Base-by-base conservation (phyloP, 495 filamentous ascomycete species). In the Penicillium maclennaniae region DNA sequence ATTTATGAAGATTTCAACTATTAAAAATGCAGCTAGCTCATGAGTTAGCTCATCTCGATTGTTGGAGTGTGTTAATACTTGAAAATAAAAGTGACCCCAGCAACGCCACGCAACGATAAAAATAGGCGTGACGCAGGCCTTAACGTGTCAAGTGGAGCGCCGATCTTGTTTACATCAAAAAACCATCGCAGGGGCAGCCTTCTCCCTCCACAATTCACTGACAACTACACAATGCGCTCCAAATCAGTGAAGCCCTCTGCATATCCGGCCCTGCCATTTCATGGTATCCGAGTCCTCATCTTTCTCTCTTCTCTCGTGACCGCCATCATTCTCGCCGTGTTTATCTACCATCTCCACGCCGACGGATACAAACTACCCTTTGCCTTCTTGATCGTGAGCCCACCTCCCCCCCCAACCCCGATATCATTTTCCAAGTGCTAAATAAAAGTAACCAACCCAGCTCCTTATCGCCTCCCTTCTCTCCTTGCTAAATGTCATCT, bases 351-450 rank as follows among this genome's bases (percentile, higher is more conserved):
- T 54, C 76, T 88, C 27, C 73, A 75, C 43, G 55, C 68, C 34
- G 79, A 80, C 51, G 67, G 74, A 31, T 81, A 74, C 60, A 70
- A 71, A 45, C 67, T 84, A 5, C 85, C 84, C 12, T 87, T 80
- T 75, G 83, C 84, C 21, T 87, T 87, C 58, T 69, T 87, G 17
- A 65, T 86, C 46, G 83, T 87, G 75, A 52, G 78, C 16, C 28
- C 31, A 19, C 1, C 53, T n/a, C n/a, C 37, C 40, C 27, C 20
- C 31, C 14, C 27, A 49, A 37, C 19, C 41, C 38, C 31, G n/a
- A 20, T 25, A 21, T 23, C n/a, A n/a, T n/a, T n/a, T n/a, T n/a
- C 23, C 12, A 38, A 53, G 31, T 34, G 43, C 40, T 15, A 49
- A 58, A 37, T 37, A 23, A 31, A 48, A n/a, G 27, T 17, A 34